Conservation (phyloP, 805 yeast species). For the Myxozyma geophila region DNA sequence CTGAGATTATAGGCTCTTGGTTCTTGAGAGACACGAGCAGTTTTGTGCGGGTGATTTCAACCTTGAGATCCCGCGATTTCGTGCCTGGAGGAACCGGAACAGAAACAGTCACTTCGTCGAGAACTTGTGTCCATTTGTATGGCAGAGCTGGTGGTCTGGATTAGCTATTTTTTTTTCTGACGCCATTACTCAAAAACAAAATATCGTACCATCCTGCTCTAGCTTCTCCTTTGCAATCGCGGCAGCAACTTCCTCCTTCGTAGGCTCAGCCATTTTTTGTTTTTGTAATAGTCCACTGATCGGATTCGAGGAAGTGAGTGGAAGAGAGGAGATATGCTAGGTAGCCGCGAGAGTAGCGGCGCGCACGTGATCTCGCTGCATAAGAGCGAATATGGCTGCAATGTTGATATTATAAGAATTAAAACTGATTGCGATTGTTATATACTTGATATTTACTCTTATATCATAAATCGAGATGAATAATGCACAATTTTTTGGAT, state of each 20-base stretch:
- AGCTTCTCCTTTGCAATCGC: conserved; percentile 30
- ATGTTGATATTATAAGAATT: too few relatives aligned
- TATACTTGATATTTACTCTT: too few relatives aligned
- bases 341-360: too few relatives aligned
- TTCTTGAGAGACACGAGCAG: conserved; percentile 41
- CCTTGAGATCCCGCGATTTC: conserved; percentile 46
- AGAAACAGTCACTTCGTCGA: conserved; percentile 49
- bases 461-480: too few relatives aligned
- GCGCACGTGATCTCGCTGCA: too few relatives aligned
- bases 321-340: too few relatives aligned
- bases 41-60: conserved; percentile 39
- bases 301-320: too few relatives aligned
- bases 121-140: conserved; percentile 50
- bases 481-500: too few relatives aligned
- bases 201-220: conserved; percentile 31
- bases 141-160: conserved; percentile 38
- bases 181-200: neutral
- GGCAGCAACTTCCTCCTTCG: conserved; percentile 35
- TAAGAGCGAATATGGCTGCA: too few relatives aligned
- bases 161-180: neutral
- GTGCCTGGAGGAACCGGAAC: conserved; percentile 45
- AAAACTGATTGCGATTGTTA: too few relatives aligned
- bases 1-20: conserved; percentile 40
- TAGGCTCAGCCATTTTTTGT: conserved; percentile 17
- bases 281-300: neutral